phyloP scores from a whole-genome alignment of 2,329 filamentous ascomycete species.

The Talaromyces sp. region DNA sequence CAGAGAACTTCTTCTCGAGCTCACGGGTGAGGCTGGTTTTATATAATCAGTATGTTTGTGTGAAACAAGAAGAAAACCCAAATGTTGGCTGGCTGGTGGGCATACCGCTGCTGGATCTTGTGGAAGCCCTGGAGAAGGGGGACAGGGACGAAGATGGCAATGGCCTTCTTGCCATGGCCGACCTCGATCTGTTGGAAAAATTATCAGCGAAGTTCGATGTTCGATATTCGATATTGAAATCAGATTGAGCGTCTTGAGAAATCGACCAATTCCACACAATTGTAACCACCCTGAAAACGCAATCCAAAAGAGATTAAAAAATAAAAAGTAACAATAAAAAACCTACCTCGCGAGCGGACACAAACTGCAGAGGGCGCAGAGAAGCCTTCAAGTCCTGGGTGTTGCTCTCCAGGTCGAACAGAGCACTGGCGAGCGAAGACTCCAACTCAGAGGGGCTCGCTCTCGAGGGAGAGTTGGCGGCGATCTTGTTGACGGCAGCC shows the following conservation, averaged over 20 bases:
- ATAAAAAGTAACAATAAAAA: not conserved
- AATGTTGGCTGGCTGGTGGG: slow-evolving; percentile 13
- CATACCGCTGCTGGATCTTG: slow-evolving; percentile 99
- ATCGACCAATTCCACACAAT: not conserved
- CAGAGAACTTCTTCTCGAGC: slow-evolving; percentile 99
- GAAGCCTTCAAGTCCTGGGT: slow-evolving; percentile 95
- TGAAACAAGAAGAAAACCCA: not conserved
- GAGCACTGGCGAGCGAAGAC: slow-evolving; percentile 91
- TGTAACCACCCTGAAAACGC: not conserved
- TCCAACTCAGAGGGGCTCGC: slow-evolving; percentile 96
- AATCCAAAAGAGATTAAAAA: not conserved
- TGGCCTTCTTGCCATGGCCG: slow-evolving; percentile 99
- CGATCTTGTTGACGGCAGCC: slow-evolving; percentile 96
- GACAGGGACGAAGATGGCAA: slow-evolving; percentile 99
- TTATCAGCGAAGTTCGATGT: not conserved
- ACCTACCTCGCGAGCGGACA: slow-evolving; percentile 98
- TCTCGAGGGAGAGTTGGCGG: slow-evolving; percentile 92
- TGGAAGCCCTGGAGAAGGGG: slow-evolving; percentile 98
- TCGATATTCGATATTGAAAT: not conserved
- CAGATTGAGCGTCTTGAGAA: not conserved
- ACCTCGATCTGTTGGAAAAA: slow-evolving; percentile 81
- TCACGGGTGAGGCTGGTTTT: slow-evolving; percentile 87
- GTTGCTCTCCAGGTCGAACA: slow-evolving; percentile 99
- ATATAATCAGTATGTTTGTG: not conserved
- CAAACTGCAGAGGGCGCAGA: slow-evolving; percentile 96